phyloP scores from a whole-genome alignment of 805 yeast species.

The Wickerhamomyces tratensis region DNA sequence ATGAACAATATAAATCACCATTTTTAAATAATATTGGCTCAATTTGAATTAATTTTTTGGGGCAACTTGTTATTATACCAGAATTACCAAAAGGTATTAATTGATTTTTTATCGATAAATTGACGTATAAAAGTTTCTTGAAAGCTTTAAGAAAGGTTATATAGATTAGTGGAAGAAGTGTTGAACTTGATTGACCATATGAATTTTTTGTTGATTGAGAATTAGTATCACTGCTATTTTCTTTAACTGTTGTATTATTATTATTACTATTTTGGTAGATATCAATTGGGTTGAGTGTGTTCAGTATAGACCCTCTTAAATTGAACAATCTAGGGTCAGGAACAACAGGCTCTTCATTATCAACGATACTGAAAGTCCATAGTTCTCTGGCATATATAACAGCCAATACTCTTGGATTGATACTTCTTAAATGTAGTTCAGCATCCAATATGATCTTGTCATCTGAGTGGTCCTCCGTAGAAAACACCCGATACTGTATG shows the following conservation, averaged over 20 bases:
- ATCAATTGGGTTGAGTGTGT: slow-evolving; percentile 10
- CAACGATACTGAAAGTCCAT: slow-evolving; percentile 33
- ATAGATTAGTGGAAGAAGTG: slow-evolving; percentile 23
- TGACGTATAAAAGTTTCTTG: slow-evolving; percentile 28
- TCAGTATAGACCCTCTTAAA: slow-evolving; percentile 6
- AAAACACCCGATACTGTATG: not conserved
- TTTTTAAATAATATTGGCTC: slow-evolving; percentile 38
- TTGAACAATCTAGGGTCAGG: slow-evolving; percentile 17
- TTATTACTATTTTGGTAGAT: slow-evolving; percentile 3
- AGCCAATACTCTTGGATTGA: slow-evolving; percentile 25
- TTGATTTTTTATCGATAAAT: slow-evolving; percentile 22
- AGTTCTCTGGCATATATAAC: slow-evolving; percentile 30
- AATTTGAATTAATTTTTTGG: slow-evolving; percentile 25
- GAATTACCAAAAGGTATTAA: slow-evolving; percentile 44
- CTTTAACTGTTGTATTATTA: not conserved
- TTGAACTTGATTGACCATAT: slow-evolving; percentile 11
- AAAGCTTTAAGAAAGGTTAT: slow-evolving; percentile 41
- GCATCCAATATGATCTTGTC: slow-evolving; percentile 33
- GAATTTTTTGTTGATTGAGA: not conserved
- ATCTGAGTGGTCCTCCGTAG: slow-evolving; percentile 9
- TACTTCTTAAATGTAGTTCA: slow-evolving; percentile 26
- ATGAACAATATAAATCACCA: slow-evolving; percentile 31
- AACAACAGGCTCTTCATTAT: slow-evolving; percentile 21
- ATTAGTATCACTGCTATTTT: slow-evolving; percentile 1
- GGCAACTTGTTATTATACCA: slow-evolving; percentile 19